Conservation (phyloP, 163 green algal genomes). For the Chlorella variabilis region DNA sequence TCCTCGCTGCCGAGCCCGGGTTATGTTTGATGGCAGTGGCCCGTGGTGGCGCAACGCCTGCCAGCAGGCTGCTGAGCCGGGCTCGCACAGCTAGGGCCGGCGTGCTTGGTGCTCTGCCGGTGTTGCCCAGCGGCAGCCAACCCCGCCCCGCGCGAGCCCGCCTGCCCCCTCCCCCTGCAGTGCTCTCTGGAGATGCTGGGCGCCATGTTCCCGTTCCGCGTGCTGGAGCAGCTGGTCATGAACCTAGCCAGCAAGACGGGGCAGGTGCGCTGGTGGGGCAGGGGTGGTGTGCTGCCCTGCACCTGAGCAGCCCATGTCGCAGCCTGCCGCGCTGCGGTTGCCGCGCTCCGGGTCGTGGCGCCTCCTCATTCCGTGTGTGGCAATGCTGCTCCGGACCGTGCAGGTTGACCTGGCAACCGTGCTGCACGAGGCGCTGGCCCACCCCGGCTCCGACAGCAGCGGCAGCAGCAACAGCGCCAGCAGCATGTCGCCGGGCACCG, state of each 20-base stretch:
- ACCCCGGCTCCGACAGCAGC: not conserved
- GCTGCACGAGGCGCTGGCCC: not conserved
- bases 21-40: no score
- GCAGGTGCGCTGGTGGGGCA: not conserved
- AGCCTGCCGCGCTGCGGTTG: no score
- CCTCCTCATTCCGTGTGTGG: not conserved
- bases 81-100: no score
- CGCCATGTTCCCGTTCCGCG: slow-evolving; percentile 10
- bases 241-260: slow-evolving; percentile 13
- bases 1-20: no score
- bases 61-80: no score
- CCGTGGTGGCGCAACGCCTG: no score
- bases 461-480: not conserved
- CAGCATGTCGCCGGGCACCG: not conserved
- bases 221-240: slow-evolving; percentile 27
- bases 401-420: not conserved
- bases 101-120: no score
- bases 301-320: not conserved
- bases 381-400: not conserved
- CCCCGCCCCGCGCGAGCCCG: no score
- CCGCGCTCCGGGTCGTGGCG: no score
- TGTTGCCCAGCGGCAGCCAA: no score
- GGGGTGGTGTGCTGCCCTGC: not conserved
- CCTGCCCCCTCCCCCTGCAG: no score
- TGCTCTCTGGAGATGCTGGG: slow-evolving; percentile 29